Evolutionary conservation across 768 basidiomycete genomes (phyloP), one percentile per base, ranked within the genome.

Genomic region (Lactarius deliciosus): DNA sequence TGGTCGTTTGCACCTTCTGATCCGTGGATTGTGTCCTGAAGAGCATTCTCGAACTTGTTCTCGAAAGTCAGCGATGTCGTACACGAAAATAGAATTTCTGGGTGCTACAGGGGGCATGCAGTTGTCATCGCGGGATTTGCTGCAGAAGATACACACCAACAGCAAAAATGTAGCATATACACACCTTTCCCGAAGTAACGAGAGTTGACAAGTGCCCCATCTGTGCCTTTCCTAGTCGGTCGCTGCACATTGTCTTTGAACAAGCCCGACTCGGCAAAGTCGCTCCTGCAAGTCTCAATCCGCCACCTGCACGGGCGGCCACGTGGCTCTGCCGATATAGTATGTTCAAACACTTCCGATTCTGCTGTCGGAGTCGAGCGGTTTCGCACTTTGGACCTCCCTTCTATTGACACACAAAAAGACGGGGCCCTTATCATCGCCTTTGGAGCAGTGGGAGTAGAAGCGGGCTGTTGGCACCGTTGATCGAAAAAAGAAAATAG

Each of bases 1-100:
- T 93, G 91, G 77, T 86, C 91, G 75, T 89, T 86, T 91, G 74
- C 90, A 92, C 70, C 90, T 81, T 54, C 79, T 78, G 74, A 91
- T 89, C 50, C 76, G 76, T 10, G 91, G 88, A 65, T 82, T 82
- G 70, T 87, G 76, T 5, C 73, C 72, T 91, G 79, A 5, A 93
- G 81, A n/a, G 87, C 85, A 69, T 86, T 75, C 57, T 92, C 90
- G 73, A 94, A 93, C 2, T 89, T 89, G 69, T 86, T 75, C 57
- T 92, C 90, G 73, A 94, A 93, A 2, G 90, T 89, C 20, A 83
- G 82, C 82, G 82, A 63, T 65, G 45, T 56, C 38, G 81, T 81
- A 79, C 82, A 38, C 16, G 60, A 58, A 63, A 36, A 32, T 5
- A 36, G 28, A 9, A 3, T 59, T n/a, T n/a, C 54, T 13, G 53